A percentile compares a stretch with the other conserved stretches of the same genome.
Conservation (phyloP, 148 eudicot species). For the Chenopodium berlandieri region DNA sequence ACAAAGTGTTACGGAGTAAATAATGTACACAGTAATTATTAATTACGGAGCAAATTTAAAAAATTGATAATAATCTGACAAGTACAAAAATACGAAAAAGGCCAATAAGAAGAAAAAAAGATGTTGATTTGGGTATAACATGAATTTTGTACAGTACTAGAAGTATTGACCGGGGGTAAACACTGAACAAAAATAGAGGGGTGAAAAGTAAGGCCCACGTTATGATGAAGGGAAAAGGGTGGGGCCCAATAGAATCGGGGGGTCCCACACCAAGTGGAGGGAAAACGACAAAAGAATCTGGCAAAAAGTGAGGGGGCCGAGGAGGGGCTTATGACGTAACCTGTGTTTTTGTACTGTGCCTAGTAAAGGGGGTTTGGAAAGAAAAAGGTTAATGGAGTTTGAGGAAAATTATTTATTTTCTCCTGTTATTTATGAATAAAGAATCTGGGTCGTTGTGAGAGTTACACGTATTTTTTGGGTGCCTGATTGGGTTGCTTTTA, state of each 20-base stretch:
- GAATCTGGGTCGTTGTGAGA: background rate
- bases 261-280: conserved; percentile 29
- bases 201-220: conserved; percentile 10
- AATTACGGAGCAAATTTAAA: too few species aligned
- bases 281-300: conserved; percentile 34
- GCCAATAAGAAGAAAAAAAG: too few species aligned
- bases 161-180: too few species aligned
- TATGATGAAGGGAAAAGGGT: background rate
- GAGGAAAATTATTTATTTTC: background rate
- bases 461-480: conserved; percentile 17
- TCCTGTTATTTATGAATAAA: background rate
- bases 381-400: conserved; percentile 18
- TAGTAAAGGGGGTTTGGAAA: background rate
- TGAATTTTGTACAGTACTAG: too few species aligned
- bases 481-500: background rate
- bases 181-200: too few species aligned
- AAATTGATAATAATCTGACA: too few species aligned
- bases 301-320: conserved; percentile 23
- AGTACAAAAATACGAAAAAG: too few species aligned
- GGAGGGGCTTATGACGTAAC: conserved; percentile 18
- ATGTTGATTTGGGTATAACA: too few species aligned
- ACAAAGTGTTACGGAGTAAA: too few species aligned
- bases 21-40: too few species aligned
- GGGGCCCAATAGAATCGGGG: conserved; percentile 22
- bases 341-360: background rate